Evolutionary conservation across 768 basidiomycete species (phyloP).

Genomic region (Flagelloscypha sp.): DNA sequence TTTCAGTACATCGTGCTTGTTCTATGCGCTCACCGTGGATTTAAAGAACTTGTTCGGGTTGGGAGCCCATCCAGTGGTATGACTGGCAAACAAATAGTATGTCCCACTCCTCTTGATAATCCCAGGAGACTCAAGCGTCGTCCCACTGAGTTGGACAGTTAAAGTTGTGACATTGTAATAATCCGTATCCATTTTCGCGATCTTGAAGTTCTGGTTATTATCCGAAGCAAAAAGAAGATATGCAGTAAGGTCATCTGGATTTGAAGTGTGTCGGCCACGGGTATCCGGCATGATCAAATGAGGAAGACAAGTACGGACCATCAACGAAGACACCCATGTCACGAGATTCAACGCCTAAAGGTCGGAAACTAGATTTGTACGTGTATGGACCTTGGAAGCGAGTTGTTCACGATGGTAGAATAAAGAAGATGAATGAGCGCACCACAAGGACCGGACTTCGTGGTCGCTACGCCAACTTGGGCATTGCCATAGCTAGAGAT

Average conservation of each 20-base stretch:
- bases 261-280: constrained; percentile 15
- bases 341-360: constrained; percentile 50
- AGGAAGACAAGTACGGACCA: constrained; percentile 23
- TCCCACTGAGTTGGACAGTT: constrained; percentile 37
- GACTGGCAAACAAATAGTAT: constrained; percentile 53
- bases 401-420: too few relatives aligned
- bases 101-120: constrained; percentile 52
- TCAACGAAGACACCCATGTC: constrained; percentile 55
- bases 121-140: constrained; percentile 53
- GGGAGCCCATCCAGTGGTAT: constrained; percentile 45
- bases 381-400: too few relatives aligned
- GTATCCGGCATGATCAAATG: not conserved
- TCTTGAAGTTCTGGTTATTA: constrained; percentile 65
- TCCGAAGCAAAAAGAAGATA: constrained; percentile 61
- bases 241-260: constrained; percentile 37
- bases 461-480: constrained; percentile 52
- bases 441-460: constrained; percentile 53
- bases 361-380: constrained; percentile 46
- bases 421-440: too few relatives aligned
- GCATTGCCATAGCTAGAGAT: constrained; percentile 52
- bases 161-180: constrained; percentile 49
- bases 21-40: constrained; percentile 30
- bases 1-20: not conserved
- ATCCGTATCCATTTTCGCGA: constrained; percentile 45
- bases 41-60: constrained; percentile 56